These are phyloP conservation scores for Lomentospora prolificans DNA, from an alignment of 2,329 filamentous ascomycete genomes.

Conservation along the genomic window DNA sequence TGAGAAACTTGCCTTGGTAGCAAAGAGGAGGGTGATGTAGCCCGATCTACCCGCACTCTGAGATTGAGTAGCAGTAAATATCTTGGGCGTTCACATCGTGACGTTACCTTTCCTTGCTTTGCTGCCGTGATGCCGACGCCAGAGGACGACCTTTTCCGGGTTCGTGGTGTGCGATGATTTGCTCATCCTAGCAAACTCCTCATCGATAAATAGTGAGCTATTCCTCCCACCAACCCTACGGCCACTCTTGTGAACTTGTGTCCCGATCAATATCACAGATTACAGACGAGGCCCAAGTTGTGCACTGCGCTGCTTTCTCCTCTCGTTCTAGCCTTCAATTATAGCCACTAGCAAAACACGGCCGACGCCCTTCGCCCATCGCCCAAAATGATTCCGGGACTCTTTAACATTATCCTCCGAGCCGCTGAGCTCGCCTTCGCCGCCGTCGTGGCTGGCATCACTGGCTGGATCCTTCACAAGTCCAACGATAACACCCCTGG, in stretches of 20 bases:
- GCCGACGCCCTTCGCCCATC: too few relatives aligned
- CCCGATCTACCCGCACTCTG: not conserved
- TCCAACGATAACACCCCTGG: slow-evolving; percentile 21
- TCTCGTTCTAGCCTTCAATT: too few relatives aligned
- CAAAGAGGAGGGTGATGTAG: not conserved
- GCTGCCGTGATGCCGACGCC: not conserved
- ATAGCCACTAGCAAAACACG: too few relatives aligned
- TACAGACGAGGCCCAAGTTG: not conserved
- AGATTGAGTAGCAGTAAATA: not conserved
- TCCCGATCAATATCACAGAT: not conserved
- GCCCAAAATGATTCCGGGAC: slow-evolving; percentile 29
- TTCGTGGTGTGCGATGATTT: not conserved
- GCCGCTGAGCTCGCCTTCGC: slow-evolving; percentile 54
- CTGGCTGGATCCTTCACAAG: slow-evolving; percentile 53
- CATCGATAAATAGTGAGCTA: not conserved
- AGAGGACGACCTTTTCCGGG: not conserved
- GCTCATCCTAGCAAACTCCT: not conserved
- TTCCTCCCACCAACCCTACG: not conserved
- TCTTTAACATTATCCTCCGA: slow-evolving; percentile 29
- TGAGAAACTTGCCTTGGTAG: too few relatives aligned
- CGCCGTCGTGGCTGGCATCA: slow-evolving; percentile 62
- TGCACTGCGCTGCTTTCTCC: not conserved
- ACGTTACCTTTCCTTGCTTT: not conserved
- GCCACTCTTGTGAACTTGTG: not conserved
- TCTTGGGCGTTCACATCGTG: not conserved